Percentiles rank a stretch among this genome's conserved stretches.
Evolutionary conservation across 1,284 basidiomycete species (phyloP).

Genomic region (Xerocomus minutiporus): DNA sequence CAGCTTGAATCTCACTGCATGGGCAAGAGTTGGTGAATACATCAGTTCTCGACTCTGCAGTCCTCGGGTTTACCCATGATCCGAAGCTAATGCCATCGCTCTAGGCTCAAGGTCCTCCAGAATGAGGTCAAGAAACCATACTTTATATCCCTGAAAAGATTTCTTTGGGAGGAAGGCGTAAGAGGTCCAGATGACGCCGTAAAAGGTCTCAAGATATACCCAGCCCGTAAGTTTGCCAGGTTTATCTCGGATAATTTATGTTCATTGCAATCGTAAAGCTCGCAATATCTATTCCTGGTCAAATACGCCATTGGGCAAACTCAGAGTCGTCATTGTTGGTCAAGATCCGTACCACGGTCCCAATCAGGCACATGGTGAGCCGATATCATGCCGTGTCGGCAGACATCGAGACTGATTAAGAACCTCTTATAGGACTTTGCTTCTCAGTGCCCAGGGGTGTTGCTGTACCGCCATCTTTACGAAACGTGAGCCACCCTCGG

Average conservation of each 20-base stretch:
- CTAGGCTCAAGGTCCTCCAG: slow-evolving; percentile 67
- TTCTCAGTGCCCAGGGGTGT: slow-evolving; percentile 84
- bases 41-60: neutral
- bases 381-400: slow-evolving; percentile 1
- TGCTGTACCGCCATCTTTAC: slow-evolving; percentile 71
- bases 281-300: slow-evolving; percentile 80
- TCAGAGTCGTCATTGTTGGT: slow-evolving; percentile 78
- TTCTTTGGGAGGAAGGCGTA: slow-evolving; percentile 66
- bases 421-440: slow-evolving; percentile 54
- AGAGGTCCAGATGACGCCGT: slow-evolving; percentile 47
- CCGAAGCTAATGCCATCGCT: slow-evolving; percentile 4
- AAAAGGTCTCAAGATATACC: slow-evolving; percentile 52
- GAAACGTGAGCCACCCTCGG: slow-evolving; percentile 52
- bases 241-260: slow-evolving; percentile 5
- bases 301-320: slow-evolving; percentile 69
- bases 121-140: slow-evolving; percentile 73
- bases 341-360: slow-evolving; percentile 73
- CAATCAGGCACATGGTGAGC: slow-evolving; percentile 67
- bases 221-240: slow-evolving; percentile 47
- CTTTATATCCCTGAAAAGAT: slow-evolving; percentile 67
- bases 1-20: slow-evolving; percentile 66
- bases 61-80: neutral
- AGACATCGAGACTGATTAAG: slow-evolving; percentile 11
- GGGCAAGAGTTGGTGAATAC: slow-evolving; percentile 66
- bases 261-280: slow-evolving; percentile 37